Conservation (phyloP, 768 basidiomycete genomes). For the Boletus eberwhitei region DNA sequence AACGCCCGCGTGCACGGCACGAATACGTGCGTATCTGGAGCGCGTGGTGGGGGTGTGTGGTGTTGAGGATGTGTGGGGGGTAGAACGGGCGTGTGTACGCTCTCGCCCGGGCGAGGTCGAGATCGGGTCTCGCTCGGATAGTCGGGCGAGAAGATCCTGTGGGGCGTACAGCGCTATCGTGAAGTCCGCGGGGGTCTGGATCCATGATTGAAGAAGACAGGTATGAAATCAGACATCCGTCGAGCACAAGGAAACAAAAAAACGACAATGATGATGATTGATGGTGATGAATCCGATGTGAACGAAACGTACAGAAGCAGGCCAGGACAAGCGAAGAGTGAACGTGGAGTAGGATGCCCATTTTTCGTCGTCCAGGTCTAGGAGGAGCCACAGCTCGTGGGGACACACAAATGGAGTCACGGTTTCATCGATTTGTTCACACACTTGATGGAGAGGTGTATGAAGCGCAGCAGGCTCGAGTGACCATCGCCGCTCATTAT, state of each 20-base stretch:
- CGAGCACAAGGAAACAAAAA: too few relatives aligned
- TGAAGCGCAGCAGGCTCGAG: conserved; percentile 41
- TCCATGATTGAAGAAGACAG: too few relatives aligned
- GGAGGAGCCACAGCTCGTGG: conserved; percentile 46
- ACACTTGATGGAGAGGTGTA: conserved; percentile 36
- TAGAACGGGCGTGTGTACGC: conserved; percentile 6
- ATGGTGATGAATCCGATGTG: too few relatives aligned
- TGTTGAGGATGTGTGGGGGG: conserved; percentile 4
- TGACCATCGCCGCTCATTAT: conserved; percentile 36
- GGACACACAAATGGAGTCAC: conserved; percentile 29
- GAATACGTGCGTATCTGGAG: conserved; percentile 55
- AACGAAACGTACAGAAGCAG: conserved; percentile 49
- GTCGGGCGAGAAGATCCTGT: conserved; percentile 23
- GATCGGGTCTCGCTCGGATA: neutral
- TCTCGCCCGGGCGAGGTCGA: neutral
- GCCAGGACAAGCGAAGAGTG: conserved; percentile 54
- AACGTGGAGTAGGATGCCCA: conserved; percentile 45
- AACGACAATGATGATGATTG: too few relatives aligned
- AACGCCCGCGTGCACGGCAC: conserved; percentile 51
- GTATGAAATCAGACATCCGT: too few relatives aligned
- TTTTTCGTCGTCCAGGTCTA: conserved; percentile 40
- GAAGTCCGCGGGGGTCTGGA: conserved; percentile 46
- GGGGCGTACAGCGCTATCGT: conserved; percentile 39
- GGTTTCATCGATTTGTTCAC: conserved; percentile 24
- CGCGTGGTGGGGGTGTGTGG: conserved; percentile 31